Base-by-base conservation (phyloP, 805 yeast genomes). In the Candida pseudoglaebosa region DNA sequence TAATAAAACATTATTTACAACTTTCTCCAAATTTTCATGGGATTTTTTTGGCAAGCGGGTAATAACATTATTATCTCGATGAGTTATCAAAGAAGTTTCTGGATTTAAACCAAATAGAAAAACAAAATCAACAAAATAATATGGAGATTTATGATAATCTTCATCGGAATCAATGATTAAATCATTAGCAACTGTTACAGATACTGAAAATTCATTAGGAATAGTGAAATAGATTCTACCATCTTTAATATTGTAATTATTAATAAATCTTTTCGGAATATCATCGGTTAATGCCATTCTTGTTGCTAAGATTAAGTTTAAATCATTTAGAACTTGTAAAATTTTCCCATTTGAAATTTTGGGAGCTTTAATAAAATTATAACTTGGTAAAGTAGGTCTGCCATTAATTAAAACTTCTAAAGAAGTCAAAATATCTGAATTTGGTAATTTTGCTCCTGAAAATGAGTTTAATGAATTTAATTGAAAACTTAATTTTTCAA, bases 401-500 rank as follows among this genome's bases (percentile, higher is more conserved):
- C 95, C 95, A 28, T 76, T 70, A 29, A 80, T 76, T 39, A 90
- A 67, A 0, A 93, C 96, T 54, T 91, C 95, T 48, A 91, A 65
- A 1, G 95, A 87, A 0, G 98, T 90, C 17, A 80, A 73, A 15
- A 93, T 59, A 60, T 93, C 99, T 0, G 96, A 93, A 57, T 88
- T 87, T 4, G 96, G 95, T 38, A 91, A 64, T 53, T 95, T 90
- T 0, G 99, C 98, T 20, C 89, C 85, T 1, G 88, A 76, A n/a
- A 82, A 77, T 37, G 79, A 76, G 46, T 81, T 85, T 17, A 84
- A 65, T n/a, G 71, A 70, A 45, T 81, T 84, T 28, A 89, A 65
- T 9, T 84, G 80, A 63, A 81, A 74, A 14, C 83, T 76, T 63
- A 80, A 48, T 42, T 62, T 61, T 17, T 67, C 83, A 51, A 73